Conservation (phyloP, 164 flowering plant species). For the Vitis cinerea region DNA sequence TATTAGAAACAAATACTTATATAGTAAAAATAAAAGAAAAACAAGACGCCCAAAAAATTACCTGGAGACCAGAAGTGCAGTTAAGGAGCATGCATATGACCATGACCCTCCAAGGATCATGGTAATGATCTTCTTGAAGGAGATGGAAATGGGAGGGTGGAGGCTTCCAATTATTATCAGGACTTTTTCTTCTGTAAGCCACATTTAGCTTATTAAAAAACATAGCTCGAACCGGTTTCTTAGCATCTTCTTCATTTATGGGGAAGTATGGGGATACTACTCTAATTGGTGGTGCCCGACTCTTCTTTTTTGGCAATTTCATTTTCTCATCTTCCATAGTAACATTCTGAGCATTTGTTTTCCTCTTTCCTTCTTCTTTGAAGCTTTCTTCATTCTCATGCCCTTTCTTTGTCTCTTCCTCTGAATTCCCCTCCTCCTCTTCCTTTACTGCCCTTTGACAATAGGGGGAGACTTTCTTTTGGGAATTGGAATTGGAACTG, state of each 20-base stretch:
- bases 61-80: conserved; percentile 68
- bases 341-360: no score
- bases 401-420: no score
- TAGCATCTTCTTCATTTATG: neutral
- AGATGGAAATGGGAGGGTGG: conserved; percentile 54
- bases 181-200: conserved; percentile 52
- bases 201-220: conserved; percentile 39
- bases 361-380: no score
- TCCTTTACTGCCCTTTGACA: no score
- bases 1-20: neutral
- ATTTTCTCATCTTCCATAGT: no score
- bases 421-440: no score
- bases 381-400: no score
- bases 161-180: conserved; percentile 62
- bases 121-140: conserved; percentile 64
- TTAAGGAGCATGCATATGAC: conserved; percentile 86
- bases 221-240: neutral
- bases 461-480: no score
- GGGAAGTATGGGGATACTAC: neutral
- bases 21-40: neutral
- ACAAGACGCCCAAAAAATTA: conserved; percentile 7
- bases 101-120: conserved; percentile 90
- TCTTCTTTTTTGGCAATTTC: no score
- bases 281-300: no score
- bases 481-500: no score